Evolutionary conservation across 352 stramenopile genomes (phyloP).

Genomic region (Phytophthora citricola): DNA sequence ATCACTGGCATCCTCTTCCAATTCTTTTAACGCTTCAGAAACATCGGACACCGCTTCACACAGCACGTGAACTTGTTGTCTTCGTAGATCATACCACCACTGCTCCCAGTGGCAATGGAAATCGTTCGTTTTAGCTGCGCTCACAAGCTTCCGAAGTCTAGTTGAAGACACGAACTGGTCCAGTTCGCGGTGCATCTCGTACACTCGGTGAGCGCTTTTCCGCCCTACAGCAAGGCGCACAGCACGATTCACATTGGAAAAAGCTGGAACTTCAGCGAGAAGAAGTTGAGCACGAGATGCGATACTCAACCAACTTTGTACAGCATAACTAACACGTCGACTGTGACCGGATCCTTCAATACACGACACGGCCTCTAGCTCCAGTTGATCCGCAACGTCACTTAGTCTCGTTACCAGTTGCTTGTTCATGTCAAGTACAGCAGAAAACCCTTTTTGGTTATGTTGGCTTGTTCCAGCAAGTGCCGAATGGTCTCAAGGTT

Average conservation of each 20-base stretch:
- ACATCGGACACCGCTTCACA: slow-evolving; percentile 8
- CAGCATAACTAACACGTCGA: slow-evolving; percentile 9
- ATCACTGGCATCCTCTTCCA: slow-evolving; percentile 7
- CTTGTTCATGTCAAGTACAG: slow-evolving; percentile 5
- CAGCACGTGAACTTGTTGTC: slow-evolving; percentile 1
- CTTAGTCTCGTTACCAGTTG: slow-evolving; percentile 8
- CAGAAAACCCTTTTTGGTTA: not conserved
- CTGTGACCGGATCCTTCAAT: slow-evolving; percentile 9
- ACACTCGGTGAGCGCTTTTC: slow-evolving; percentile 6
- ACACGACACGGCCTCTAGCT: not conserved
- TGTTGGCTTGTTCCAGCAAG: not conserved
- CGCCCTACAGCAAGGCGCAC: slow-evolving; percentile 9
- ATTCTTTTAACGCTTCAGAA: slow-evolving; percentile 3
- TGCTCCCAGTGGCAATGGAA: slow-evolving; percentile 13
- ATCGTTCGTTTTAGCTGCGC: not conserved
- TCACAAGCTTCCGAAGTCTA: slow-evolving; percentile 6
- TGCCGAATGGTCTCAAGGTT: not conserved
- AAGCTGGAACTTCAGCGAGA: not conserved
- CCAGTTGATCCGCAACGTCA: slow-evolving; percentile 9
- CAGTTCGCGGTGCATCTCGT: slow-evolving; percentile 19
- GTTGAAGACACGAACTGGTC: slow-evolving; percentile 22
- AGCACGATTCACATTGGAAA: not conserved
- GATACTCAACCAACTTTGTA: slow-evolving; percentile 16
- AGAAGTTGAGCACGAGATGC: slow-evolving; percentile 6
- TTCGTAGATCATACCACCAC: slow-evolving; percentile 1